These are phyloP conservation scores for Blastocystis sp. DNA, from an alignment of 352 stramenopile species.

Conservation along the genomic window DNA sequence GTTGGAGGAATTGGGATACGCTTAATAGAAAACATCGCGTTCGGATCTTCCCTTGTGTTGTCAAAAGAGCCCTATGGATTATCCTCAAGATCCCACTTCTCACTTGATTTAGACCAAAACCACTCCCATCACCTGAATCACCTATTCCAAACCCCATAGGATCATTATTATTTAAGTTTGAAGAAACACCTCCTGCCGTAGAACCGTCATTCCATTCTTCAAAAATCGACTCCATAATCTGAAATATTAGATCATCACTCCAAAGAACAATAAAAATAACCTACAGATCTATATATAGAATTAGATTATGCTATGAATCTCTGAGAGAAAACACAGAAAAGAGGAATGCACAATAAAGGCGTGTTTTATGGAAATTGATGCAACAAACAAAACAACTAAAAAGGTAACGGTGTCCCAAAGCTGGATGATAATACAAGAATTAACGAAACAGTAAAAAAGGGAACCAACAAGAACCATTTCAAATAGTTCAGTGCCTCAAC, in stretches of 20 bases:
- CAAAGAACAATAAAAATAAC: neutral
- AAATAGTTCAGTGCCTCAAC: neutral
- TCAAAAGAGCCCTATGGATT: neutral
- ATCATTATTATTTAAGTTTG: neutral
- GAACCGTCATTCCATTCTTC: slow-evolving; percentile 43
- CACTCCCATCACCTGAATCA: neutral
- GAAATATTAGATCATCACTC: neutral
- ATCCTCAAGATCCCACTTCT: neutral
- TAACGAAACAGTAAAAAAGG: neutral
- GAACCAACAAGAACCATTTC: slow-evolving; percentile 19
- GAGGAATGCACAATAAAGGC: neutral
- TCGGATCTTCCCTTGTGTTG: slow-evolving; percentile 14
- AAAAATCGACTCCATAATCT: slow-evolving; percentile 58
- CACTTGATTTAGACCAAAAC: slow-evolving; percentile 14
- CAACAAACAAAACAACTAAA: slow-evolving; percentile 34
- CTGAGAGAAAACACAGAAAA: neutral
- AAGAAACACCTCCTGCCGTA: neutral
- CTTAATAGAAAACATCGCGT: slow-evolving; percentile 58
- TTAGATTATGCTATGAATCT: neutral
- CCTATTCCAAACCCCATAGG: neutral
- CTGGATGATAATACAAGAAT: slow-evolving; percentile 34
- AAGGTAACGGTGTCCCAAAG: slow-evolving; percentile 14
- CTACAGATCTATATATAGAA: neutral
- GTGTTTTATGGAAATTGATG: neutral
- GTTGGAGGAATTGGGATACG: neutral